A percentile compares a stretch with the other conserved stretches of the same genome.
These are phyloP conservation scores for Gnaphalium uliginosum DNA, from an alignment of 129 eudicot genomes.

Conservation along the genomic window DNA sequence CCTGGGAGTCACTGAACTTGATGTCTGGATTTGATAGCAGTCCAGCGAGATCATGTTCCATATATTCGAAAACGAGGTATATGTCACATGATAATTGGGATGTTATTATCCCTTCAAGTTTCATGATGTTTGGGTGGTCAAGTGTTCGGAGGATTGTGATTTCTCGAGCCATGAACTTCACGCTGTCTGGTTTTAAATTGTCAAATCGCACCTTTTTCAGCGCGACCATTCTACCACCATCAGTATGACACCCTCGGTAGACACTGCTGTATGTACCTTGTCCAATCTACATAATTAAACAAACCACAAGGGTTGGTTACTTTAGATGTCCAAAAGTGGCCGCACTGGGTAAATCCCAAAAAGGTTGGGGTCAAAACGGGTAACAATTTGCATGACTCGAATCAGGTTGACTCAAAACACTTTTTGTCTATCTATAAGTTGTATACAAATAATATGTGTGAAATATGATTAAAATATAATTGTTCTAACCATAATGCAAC, in stretches of 20 bases:
- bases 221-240: constrained; percentile 66
- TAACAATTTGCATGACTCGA: neutral
- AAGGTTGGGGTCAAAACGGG: neutral
- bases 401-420: neutral
- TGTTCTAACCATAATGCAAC: too few relatives aligned
- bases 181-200: constrained; percentile 75
- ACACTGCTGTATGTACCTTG: constrained; percentile 90
- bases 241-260: constrained; percentile 65
- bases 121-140: constrained; percentile 79
- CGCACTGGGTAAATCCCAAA: neutral
- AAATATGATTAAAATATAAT: too few relatives aligned
- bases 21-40: constrained; percentile 67
- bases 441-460: too few relatives aligned
- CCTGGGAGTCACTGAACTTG: constrained; percentile 76
- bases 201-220: constrained; percentile 85
- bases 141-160: constrained; percentile 75
- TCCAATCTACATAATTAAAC: constrained; percentile 51
- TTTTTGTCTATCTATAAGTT: too few relatives aligned
- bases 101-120: constrained; percentile 80
- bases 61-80: constrained; percentile 81
- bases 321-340: neutral
- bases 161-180: constrained; percentile 91
- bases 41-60: constrained; percentile 87
- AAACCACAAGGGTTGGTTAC: constrained; percentile 1
- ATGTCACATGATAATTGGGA: constrained; percentile 61